phyloP scores from a whole-genome alignment of 2,329 filamentous ascomycete species.

The Ophiostoma sp. region DNA sequence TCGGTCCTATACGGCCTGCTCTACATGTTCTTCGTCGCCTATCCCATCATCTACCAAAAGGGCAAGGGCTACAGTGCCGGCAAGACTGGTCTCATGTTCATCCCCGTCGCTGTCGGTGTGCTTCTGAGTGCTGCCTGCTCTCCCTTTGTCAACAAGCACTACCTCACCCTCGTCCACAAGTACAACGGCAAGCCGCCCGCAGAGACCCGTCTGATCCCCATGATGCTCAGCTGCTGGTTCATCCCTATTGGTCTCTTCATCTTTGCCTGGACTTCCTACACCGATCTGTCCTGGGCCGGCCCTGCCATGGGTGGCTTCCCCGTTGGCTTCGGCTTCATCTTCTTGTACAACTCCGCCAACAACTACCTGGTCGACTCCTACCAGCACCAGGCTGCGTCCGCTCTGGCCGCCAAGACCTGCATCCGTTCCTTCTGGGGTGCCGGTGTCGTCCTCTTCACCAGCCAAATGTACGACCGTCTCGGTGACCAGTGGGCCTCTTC shows the following conservation, averaged over 20 bases:
- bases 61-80: constrained; percentile 77
- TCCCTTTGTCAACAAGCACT: constrained; percentile 78
- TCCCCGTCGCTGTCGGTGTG: constrained; percentile 74
- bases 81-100: constrained; percentile 82
- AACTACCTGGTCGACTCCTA: constrained; percentile 69
- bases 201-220: constrained; percentile 76
- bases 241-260: constrained; percentile 58
- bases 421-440: constrained; percentile 81
- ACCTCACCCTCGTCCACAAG: constrained; percentile 62
- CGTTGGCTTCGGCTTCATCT: constrained; percentile 80
- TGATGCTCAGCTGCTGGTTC: constrained; percentile 76
- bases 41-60: constrained; percentile 69
- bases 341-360: constrained; percentile 77
- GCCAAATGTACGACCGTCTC: constrained; percentile 74
- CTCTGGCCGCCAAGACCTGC: constrained; percentile 79
- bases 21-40: constrained; percentile 77
- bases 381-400: constrained; percentile 74
- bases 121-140: constrained; percentile 65
- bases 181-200: constrained; percentile 73
- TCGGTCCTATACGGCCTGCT: constrained; percentile 73
- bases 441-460: constrained; percentile 73
- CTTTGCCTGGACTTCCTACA: constrained; percentile 62
- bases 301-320: constrained; percentile 70
- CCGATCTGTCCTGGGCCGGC: constrained; percentile 66
- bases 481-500: constrained; percentile 75